Evolutionary conservation across 805 yeast genomes (phyloP).

Genomic region (Kodamaea laetipori): DNA sequence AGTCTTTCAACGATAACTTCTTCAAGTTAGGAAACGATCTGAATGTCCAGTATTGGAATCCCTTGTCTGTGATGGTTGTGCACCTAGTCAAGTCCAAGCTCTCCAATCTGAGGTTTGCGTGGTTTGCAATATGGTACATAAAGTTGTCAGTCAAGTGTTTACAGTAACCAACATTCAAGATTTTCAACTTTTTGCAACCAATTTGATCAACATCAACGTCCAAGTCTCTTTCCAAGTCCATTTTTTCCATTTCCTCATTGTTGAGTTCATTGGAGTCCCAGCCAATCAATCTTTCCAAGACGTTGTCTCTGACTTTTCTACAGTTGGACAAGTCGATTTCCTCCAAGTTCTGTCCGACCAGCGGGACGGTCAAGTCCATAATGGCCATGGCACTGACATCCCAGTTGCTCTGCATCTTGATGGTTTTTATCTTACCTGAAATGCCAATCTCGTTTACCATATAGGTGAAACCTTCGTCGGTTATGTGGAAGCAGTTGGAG

Average conservation of each 20-base stretch:
- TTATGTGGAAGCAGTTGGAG: slow-evolving; percentile 74
- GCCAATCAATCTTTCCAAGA: slow-evolving; percentile 68
- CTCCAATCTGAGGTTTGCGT: slow-evolving; percentile 58
- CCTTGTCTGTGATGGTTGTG: slow-evolving; percentile 75
- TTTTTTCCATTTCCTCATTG: slow-evolving; percentile 10
- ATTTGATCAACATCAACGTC: slow-evolving; percentile 22
- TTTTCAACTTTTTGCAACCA: slow-evolving; percentile 62
- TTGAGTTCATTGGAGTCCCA: slow-evolving; percentile 30
- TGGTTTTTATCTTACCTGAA: slow-evolving; percentile 53
- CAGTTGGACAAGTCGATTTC: slow-evolving; percentile 72
- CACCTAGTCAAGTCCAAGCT: slow-evolving; percentile 69
- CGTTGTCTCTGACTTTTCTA: slow-evolving; percentile 70
- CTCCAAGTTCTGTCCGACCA: slow-evolving; percentile 59
- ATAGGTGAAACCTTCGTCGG: slow-evolving; percentile 73
- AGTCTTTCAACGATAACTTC: slow-evolving; percentile 62
- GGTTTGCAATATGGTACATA: slow-evolving; percentile 61
- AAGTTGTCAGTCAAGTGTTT: slow-evolving; percentile 70
- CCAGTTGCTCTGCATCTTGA: slow-evolving; percentile 73
- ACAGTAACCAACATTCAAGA: slow-evolving; percentile 68
- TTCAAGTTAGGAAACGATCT: slow-evolving; percentile 55
- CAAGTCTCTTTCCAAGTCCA: slow-evolving; percentile 2
- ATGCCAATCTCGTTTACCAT: slow-evolving; percentile 73
- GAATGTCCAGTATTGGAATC: slow-evolving; percentile 67
- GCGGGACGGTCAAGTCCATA: slow-evolving; percentile 70
- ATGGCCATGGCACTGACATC: slow-evolving; percentile 79